Percentiles rank a stretch among this genome's conserved stretches.
Evolutionary conservation across 495 filamentous ascomycete genomes (phyloP).

Genomic region (Astrothelium subdiscretum): DNA sequence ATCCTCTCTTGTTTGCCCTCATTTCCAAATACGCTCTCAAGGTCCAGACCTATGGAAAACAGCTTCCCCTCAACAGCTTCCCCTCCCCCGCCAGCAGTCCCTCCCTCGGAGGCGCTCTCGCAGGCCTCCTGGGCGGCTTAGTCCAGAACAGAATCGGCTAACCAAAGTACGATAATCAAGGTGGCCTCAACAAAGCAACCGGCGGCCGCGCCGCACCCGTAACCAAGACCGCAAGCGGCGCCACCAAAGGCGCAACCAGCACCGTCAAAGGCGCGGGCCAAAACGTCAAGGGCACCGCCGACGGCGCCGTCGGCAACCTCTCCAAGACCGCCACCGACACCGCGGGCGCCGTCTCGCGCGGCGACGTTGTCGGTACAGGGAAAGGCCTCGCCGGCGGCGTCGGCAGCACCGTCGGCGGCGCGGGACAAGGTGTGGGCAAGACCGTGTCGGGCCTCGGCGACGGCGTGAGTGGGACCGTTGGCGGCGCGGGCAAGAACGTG

Average conservation of each 20-base stretch:
- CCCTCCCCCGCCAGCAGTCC: constrained; percentile 8
- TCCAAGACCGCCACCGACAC: constrained; percentile 16
- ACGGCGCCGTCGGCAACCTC: constrained; percentile 14
- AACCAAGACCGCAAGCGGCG: constrained; percentile 12
- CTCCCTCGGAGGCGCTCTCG: neutral
- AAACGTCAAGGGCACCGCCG: constrained; percentile 7
- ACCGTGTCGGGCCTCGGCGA: constrained; percentile 14
- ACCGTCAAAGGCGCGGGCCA: constrained; percentile 7
- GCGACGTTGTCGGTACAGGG: constrained; percentile 14
- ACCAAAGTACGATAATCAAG: neutral
- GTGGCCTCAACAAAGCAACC: constrained; percentile 13
- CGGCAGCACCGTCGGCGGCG: constrained; percentile 12
- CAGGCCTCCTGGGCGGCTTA: constrained; percentile 8
- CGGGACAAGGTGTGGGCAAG: constrained; percentile 8
- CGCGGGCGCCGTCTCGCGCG: constrained; percentile 1
- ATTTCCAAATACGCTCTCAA: constrained; percentile 1
- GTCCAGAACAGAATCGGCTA: neutral
- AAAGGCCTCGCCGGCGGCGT: constrained; percentile 9
- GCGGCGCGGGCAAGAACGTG: constrained; percentile 14
- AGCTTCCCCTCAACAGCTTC: neutral
- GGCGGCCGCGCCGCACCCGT: constrained; percentile 1
- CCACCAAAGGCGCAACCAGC: constrained; percentile 2
- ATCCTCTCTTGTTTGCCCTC: neutral
- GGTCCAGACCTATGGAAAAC: neutral
- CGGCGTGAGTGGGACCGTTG: constrained; percentile 8